Percentiles rank a stretch among this genome's conserved stretches.
Evolutionary conservation across 2,329 filamentous ascomycete genomes (phyloP).

Genomic region (Pseudophaeomoniella oleicola): DNA sequence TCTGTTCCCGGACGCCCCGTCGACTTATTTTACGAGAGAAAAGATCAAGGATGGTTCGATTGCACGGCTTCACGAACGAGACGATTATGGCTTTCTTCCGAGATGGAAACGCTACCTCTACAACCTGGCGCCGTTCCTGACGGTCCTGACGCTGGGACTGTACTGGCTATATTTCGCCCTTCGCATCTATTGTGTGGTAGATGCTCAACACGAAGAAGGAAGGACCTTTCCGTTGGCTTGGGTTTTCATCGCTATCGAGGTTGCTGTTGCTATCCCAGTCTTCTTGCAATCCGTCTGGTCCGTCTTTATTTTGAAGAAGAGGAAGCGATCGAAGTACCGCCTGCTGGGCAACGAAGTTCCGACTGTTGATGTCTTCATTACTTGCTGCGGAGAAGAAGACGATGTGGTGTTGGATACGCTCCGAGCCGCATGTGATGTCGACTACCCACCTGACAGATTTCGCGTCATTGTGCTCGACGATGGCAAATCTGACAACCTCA

Average conservation of each 20-base stretch:
- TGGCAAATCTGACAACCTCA: conserved; percentile 18
- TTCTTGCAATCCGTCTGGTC: conserved; percentile 45
- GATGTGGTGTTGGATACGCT: conserved; percentile 26
- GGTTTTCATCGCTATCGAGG: conserved; percentile 42
- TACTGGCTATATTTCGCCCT: conserved; percentile 33
- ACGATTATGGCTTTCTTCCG: conserved; percentile 22
- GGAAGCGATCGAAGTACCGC: conserved; percentile 38
- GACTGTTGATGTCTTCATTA: conserved; percentile 28
- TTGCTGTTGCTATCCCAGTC: conserved; percentile 38
- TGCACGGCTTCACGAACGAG: conserved; percentile 19
- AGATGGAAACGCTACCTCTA: conserved; percentile 23
- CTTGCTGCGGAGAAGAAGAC: conserved; percentile 28
- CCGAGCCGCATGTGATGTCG: conserved; percentile 21
- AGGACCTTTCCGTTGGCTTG: conserved; percentile 36
- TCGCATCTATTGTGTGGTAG: conserved; percentile 38
- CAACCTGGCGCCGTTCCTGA: conserved; percentile 18
- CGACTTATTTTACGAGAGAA: conserved; percentile 18
- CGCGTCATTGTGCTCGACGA: conserved; percentile 27
- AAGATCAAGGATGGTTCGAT: conserved; percentile 23
- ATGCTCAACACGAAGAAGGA: conserved; percentile 29
- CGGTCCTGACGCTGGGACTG: conserved; percentile 19
- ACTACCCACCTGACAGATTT: conserved; percentile 24
- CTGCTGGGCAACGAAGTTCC: conserved; percentile 27
- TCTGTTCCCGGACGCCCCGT: conserved; percentile 16
- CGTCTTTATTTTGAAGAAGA: conserved; percentile 41